Evolutionary conservation across 1,284 basidiomycete species (phyloP).

Genomic region (Pholiota adiposa): DNA sequence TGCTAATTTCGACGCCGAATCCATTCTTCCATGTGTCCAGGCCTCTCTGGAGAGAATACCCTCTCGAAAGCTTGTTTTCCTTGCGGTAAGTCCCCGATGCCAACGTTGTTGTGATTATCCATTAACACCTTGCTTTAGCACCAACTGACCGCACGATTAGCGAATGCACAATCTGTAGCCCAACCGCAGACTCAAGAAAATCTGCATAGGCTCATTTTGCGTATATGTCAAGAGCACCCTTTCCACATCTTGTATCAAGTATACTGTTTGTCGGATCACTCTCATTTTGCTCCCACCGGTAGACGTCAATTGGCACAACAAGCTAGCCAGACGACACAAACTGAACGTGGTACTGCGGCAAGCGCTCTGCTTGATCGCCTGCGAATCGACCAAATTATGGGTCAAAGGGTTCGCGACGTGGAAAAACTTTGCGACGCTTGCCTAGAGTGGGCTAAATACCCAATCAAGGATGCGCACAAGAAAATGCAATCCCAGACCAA

Average conservation of each 20-base stretch:
- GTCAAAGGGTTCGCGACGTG: conserved; percentile 58
- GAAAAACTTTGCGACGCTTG: conserved; percentile 75
- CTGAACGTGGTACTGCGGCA: conserved; percentile 71
- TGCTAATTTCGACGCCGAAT: conserved; percentile 72
- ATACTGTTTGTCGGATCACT: conserved; percentile 65
- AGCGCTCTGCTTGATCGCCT: conserved; percentile 68
- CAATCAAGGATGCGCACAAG: conserved; percentile 42
- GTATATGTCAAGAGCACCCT: conserved; percentile 90
- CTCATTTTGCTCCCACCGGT: conserved; percentile 19
- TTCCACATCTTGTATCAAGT: conserved; percentile 95
- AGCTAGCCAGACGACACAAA: conserved; percentile 44
- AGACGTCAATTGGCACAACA: conserved; percentile 48
- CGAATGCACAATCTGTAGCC: conserved; percentile 38
- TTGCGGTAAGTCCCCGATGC: conserved; percentile 62
- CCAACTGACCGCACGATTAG: conserved; percentile 89
- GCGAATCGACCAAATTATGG: conserved; percentile 42
- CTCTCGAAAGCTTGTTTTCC: conserved; percentile 87
- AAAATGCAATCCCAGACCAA: conserved; percentile 22
- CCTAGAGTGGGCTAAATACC: conserved; percentile 79
- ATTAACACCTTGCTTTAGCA: conserved; percentile 46
- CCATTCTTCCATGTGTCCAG: conserved; percentile 57
- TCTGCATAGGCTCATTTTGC: conserved; percentile 68
- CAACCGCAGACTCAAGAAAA: conserved; percentile 58
- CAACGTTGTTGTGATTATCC: not conserved
- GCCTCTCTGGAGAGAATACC: conserved; percentile 68